Evolutionary conservation across 345 rosid species (phyloP), one percentile per base, ranked within the genome.

Genomic region (Lenwebbia sp.): DNA sequence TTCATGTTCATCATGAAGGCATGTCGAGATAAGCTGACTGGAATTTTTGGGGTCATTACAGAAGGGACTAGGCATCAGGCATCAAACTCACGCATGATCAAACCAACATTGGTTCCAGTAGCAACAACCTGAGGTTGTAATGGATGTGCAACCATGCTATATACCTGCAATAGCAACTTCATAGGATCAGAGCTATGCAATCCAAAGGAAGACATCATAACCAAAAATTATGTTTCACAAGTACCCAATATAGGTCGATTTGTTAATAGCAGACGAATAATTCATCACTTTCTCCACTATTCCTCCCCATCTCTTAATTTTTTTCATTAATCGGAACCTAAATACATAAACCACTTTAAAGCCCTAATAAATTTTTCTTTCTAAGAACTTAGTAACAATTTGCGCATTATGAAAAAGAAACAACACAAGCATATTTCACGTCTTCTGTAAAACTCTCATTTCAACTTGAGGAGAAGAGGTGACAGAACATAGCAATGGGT

Each of bases 101-200:
- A 91, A 91, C 99, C 99, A 88, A 95, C 89, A 89, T 94, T 97
- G 87, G 99, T 96, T 87, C 99, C 99, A 85, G 98, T 92, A 84
- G 96, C 99, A 78, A 97, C 99, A 83, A 97, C 96, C 89, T 97
- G 99, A 85, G 99, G 99, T 93, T 97, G 99, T 75, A 97, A 92
- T 86, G 96, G 92, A 94, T 97, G 99, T 84, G 98, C 98, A 86
- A 93, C 99, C 99, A 97, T 97, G 88, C 99, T 95, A 89, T 95
- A 96, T 82, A 96, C 99, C 99, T 97, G 92, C 88, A 89, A 86
- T 30, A 86, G 74, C 83, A 89, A 89, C 82, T 83, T 82, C 58
- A 44, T 82, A 88, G 87, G 54, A 85, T 86, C 89, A 87, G 84
- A 58, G 47, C 75, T 14, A 58, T 86, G 84, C 37, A 82, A 82